Base-by-base conservation (phyloP, 2,329 filamentous ascomycete genomes). In the Amylocarpus encephaloides region DNA sequence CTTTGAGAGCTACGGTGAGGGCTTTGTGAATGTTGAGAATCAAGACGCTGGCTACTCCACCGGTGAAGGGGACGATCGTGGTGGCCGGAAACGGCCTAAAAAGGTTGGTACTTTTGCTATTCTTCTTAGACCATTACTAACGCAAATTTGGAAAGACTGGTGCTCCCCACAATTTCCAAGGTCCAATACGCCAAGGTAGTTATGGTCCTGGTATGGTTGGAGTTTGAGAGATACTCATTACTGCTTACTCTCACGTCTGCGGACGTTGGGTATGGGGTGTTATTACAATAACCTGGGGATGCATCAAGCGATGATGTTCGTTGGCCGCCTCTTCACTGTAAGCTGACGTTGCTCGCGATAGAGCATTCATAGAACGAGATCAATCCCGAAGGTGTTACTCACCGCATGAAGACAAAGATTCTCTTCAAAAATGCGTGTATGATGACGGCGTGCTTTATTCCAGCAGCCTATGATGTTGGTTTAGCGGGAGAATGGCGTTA, bases 1-100 rank as follows among this genome's bases (percentile, higher is more conserved):
- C 61, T 91, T 79, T 62, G 82, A 86, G 61, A 86, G 86, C 38
- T 90, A 90, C 61, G 78, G 80, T 40, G 85, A 89, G 58, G 82
- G 83, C 32, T 88, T 76, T 58, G 76, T 76, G 9, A 85, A 89
- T 55, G 84, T 88, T 56, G 85, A 85, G 54, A 67, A 65, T 7
- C 79, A 75, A 49, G 82, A 78, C 11, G 72, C 71, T 13, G 80
- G 79, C n/a, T 84, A 88, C 62, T 87, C 83, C 18, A 87, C 85
- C 18, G 84, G 82, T 51, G 85, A 86, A 58, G 81, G 82, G 59
- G 85, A 86, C 59, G 81, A 85, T 49, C 69, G 70, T 59, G 68
- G 67, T 54, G 65, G 67, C 39, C 71, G 76, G 59, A 85, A 85
- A 70, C 75, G 80, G 59, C 75, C 80, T 66, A 85, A 85, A 71